Evolutionary conservation across 2,329 filamentous ascomycete species (phyloP), one percentile per base, ranked within the genome.

Genomic region (Acephala macrosclerotiorum): DNA sequence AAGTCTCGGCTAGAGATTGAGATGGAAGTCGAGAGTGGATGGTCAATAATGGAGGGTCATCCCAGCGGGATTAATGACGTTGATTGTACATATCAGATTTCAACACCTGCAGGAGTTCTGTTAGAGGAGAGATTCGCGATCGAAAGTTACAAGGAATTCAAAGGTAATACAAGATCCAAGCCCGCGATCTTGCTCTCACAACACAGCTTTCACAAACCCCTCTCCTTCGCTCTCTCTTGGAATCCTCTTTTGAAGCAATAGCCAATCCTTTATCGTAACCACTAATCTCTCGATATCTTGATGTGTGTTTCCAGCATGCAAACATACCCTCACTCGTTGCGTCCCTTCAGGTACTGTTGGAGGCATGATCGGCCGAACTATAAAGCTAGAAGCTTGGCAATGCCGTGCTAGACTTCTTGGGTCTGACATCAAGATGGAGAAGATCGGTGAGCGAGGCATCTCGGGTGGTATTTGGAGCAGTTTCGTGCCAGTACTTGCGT

Each of bases 271-370:
- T 12, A 76, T 70, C 25, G 62, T 66, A 7, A 18, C 58, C 3
- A 75, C 71, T 25, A 92, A 74, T 0, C 79, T 81, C 5, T 88
- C 81, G 0, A 91, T 80, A 65, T 92, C 82, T 4, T 80, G 77
- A 7, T 78, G 66, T 0, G 85, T 89, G 68, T 92, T 93, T 0
- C 84, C 87, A 0, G 89, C 87, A 76, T 93, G 90, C 2, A 93
- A 75, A 75, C 89, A 92, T 0, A 93, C 80, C 9, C 90, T 79
- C 0, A 92, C 85, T 12, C 90, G 80, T 74, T 91, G 88, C 5
- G 80, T 85, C 0, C 89, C 89, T 1, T 74, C 76, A 0, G 89
- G 88, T 1, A 93, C 89, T 0, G 89, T 92, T 0, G 90, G 90
- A 1, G 88, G 82, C 65, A 92, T 87, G 18, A 92, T 91, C 0